phyloP scores from a whole-genome alignment of 2,329 filamentous ascomycete species.

The Fusarium devonianum region DNA sequence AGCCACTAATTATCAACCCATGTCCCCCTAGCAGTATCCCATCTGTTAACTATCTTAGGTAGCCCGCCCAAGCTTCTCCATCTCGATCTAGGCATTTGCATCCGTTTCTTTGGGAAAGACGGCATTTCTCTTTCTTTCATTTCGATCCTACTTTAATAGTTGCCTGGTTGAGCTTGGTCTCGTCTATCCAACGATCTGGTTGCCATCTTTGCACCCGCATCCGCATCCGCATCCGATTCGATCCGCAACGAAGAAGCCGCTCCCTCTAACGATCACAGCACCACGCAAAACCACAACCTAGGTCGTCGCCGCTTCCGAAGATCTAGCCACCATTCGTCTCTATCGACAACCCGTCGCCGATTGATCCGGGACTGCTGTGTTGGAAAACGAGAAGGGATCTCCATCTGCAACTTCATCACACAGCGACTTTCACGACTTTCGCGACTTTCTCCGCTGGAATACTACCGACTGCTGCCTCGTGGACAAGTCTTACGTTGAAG shows the following conservation, averaged over 20 bases:
- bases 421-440: conserved; percentile 1
- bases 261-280: conserved; percentile 16
- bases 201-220: conserved; percentile 14
- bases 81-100: conserved; percentile 16
- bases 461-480: conserved; percentile 2
- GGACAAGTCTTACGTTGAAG: conserved; percentile 1
- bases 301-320: conserved; percentile 25
- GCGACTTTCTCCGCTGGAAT: too few species aligned
- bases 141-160: conserved; percentile 6
- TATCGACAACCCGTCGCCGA: conserved; percentile 16
- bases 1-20: conserved; percentile 30
- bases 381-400: conserved; percentile 1
- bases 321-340: conserved; percentile 4
- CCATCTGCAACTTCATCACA: background rate
- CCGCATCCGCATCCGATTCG: background rate
- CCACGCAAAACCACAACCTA: conserved; percentile 23
- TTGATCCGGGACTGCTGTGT: conserved; percentile 1
- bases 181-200: conserved; percentile 1
- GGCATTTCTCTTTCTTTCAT: conserved; percentile 18
- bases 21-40: conserved; percentile 24
- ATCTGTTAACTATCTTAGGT: conserved; percentile 36
- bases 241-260: conserved; percentile 16
- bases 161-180: conserved; percentile 1
- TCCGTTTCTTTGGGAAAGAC: conserved; percentile 16
- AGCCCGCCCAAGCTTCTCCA: conserved; percentile 34